Evolutionary conservation across 2,329 filamentous ascomycete genomes (phyloP).

Genomic region (Ophiostoma triangulosporum): DNA sequence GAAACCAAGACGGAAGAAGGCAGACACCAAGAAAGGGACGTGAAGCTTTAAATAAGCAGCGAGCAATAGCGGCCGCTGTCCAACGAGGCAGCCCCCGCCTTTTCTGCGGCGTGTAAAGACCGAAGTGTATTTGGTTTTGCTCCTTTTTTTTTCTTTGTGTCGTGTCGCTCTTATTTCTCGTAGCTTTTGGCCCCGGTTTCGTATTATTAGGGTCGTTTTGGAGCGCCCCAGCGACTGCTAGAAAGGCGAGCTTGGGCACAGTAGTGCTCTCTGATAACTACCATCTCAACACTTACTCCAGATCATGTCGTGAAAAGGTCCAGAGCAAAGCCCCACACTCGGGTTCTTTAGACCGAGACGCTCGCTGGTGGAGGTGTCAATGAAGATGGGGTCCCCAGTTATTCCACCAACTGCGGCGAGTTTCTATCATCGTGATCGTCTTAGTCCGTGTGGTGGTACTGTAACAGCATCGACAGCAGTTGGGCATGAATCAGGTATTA

Average conservation of each 20-base stretch:
- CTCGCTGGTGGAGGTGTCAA: neutral
- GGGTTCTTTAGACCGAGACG: conserved; percentile 7
- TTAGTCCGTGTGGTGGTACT: neutral
- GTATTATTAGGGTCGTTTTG: too few species aligned
- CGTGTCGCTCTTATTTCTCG: neutral
- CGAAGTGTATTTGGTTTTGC: neutral
- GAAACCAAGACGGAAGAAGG: neutral
- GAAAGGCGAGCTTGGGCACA: neutral
- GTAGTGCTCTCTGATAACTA: neutral
- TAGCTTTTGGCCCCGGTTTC: too few species aligned
- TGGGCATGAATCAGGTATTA: too few species aligned
- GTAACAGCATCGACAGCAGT: too few species aligned
- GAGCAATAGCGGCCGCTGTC: neutral
- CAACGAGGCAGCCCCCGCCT: neutral
- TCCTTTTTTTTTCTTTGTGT: neutral
- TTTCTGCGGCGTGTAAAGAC: neutral
- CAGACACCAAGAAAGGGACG: neutral
- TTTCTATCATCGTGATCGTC: neutral
- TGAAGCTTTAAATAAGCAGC: neutral
- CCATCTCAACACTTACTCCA: neutral
- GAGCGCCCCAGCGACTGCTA: neutral
- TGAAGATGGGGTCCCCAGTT: neutral
- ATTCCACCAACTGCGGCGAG: conserved; percentile 9
- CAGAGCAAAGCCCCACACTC: conserved; percentile 1
- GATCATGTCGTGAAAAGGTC: neutral